Conservation (phyloP, 495 filamentous ascomycete species). For the Glutinoglossum americanum region DNA sequence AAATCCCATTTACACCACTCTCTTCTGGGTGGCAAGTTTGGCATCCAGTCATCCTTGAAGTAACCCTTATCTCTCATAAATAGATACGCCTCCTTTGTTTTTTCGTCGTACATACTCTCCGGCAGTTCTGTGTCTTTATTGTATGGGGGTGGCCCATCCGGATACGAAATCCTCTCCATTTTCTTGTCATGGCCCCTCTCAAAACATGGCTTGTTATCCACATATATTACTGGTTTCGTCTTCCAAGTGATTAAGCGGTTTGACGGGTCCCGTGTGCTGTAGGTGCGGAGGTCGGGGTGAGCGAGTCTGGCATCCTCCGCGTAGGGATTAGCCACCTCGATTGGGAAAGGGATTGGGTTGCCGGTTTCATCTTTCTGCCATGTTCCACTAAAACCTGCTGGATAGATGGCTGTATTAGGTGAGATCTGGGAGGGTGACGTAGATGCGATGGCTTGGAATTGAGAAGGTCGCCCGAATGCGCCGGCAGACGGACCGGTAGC, state of each 20-base stretch:
- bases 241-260: conserved; percentile 28
- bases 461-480: conserved; percentile 1
- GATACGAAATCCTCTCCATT: conserved; percentile 41
- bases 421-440: not conserved
- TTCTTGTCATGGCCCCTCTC: conserved; percentile 25
- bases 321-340: conserved; percentile 22
- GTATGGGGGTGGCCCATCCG: conserved; percentile 41
- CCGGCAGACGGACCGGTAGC: conserved; percentile 3
- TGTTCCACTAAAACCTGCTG: conserved; percentile 1
- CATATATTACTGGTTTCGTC: conserved; percentile 30
- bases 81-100: conserved; percentile 33
- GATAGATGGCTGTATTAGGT: conserved; percentile 7
- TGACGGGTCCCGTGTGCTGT: conserved; percentile 19
- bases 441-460: not conserved
- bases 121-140: conserved; percentile 30
- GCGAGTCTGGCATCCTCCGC: conserved; percentile 7
- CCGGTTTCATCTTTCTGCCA: conserved; percentile 1
- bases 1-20: conserved; percentile 58
- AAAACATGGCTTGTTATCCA: conserved; percentile 28
- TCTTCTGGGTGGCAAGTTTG: conserved; percentile 46
- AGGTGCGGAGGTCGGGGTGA: conserved; percentile 14
- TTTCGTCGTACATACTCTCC: conserved; percentile 21
- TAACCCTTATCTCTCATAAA: conserved; percentile 34
- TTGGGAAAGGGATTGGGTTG: conserved; percentile 11
- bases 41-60: conserved; percentile 43